Evolutionary conservation across 1,284 basidiomycete genomes (phyloP).

Genomic region (Cryptococcus depauperatus): DNA sequence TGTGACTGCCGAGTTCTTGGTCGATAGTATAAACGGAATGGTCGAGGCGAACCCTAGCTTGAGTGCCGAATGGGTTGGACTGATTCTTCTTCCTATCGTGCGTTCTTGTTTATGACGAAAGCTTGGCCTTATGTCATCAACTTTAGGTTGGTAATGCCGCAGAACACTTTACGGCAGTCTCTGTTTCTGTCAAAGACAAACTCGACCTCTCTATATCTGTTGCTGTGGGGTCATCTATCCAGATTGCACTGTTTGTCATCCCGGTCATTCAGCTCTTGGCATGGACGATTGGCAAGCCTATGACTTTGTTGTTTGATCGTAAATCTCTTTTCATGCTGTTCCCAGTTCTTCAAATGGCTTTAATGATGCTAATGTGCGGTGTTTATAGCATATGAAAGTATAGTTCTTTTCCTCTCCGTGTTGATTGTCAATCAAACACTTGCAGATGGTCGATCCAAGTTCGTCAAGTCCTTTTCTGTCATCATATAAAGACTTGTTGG

Average conservation of each 20-base stretch:
- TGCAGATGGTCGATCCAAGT: slow-evolving; percentile 52
- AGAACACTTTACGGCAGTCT: slow-evolving; percentile 82
- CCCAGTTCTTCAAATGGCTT: too few relatives aligned
- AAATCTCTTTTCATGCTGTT: background rate
- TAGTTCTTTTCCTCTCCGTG: slow-evolving; percentile 55
- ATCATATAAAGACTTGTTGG: background rate
- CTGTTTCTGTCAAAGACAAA: slow-evolving; percentile 69
- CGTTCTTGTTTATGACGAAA: slow-evolving; percentile 6
- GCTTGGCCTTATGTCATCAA: too few relatives aligned
- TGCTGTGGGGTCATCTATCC: slow-evolving; percentile 85
- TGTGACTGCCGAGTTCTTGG: slow-evolving; percentile 66
- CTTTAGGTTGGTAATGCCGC: slow-evolving; percentile 41
- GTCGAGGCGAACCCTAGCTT: slow-evolving; percentile 40
- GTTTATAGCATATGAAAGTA: slow-evolving; percentile 41
- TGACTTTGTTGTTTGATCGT: slow-evolving; percentile 46
- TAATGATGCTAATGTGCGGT: background rate
- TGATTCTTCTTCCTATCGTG: slow-evolving; percentile 73
- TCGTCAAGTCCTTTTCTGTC: slow-evolving; percentile 3
- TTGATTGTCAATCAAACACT: slow-evolving; percentile 74
- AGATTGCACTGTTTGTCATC: slow-evolving; percentile 76
- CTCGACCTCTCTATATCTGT: slow-evolving; percentile 58
- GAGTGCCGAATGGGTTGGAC: slow-evolving; percentile 70
- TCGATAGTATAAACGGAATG: slow-evolving; percentile 41
- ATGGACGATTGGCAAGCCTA: slow-evolving; percentile 48
- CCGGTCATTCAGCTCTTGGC: slow-evolving; percentile 56